Conservation (phyloP, 352 stramenopile genomes). For the Globisporangium nodosum region DNA sequence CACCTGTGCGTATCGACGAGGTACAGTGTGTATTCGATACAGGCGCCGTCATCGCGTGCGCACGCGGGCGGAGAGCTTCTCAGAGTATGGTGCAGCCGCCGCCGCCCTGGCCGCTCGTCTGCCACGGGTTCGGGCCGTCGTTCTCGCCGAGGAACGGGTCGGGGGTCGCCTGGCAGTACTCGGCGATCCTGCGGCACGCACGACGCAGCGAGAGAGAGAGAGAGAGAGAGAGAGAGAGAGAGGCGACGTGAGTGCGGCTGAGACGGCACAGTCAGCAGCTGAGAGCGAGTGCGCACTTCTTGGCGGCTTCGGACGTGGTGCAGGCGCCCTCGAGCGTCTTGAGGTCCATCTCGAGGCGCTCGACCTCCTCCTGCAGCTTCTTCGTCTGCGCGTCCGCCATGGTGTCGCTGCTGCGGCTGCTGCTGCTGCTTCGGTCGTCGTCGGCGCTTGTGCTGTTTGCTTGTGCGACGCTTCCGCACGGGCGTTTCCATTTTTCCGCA, state of each 20-base stretch:
- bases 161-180: conserved; percentile 68
- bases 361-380: conserved; percentile 77
- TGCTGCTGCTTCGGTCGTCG: neutral
- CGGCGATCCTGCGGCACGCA: conserved; percentile 36
- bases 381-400: conserved; percentile 66
- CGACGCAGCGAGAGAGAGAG: neutral
- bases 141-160: conserved; percentile 78
- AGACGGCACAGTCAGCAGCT: neutral
- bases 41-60: neutral
- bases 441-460: neutral
- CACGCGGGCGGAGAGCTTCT: neutral
- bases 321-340: conserved; percentile 74
- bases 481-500: too few species aligned
- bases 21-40: conserved; percentile 3
- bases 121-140: conserved; percentile 66
- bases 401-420: neutral
- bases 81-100: conserved; percentile 63
- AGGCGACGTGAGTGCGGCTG: neutral
- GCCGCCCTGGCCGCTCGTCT: conserved; percentile 55
- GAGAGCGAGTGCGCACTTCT: conserved; percentile 41
- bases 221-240: neutral
- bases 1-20: neutral
- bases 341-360: conserved; percentile 70
- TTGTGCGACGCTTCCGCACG: too few species aligned
- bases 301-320: conserved; percentile 73